Evolutionary conservation across 1,139 yeast genomes (phyloP).

Genomic region (Candida sanyaensis): DNA sequence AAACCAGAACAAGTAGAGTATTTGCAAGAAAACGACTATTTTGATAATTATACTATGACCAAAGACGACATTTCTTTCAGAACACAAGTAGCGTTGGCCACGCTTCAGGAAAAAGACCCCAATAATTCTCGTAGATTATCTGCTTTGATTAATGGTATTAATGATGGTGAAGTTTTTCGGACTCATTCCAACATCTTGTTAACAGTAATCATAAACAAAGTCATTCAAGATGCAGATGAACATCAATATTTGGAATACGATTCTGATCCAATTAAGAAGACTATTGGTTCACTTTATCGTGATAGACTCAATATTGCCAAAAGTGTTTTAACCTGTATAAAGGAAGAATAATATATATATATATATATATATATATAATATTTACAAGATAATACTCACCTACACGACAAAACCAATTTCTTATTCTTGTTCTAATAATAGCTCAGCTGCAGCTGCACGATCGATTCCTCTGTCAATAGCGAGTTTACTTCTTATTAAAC

Average conservation of each 20-base stretch:
- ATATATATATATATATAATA: not conserved
- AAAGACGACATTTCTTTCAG: slow-evolving; percentile 62
- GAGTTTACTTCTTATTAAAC: slow-evolving; percentile 49
- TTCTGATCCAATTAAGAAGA: slow-evolving; percentile 19
- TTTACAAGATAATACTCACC: too few relatives aligned
- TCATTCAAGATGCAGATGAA: slow-evolving; percentile 24
- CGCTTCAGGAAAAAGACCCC: slow-evolving; percentile 48
- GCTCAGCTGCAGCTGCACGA: slow-evolving; percentile 14
- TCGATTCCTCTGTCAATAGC: slow-evolving; percentile 35
- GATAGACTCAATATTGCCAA: slow-evolving; percentile 26
- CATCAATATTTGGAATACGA: slow-evolving; percentile 19
- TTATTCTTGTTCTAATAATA: slow-evolving; percentile 4
- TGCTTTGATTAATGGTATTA: slow-evolving; percentile 38
- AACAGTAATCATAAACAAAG: slow-evolving; percentile 31
- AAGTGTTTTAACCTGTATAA: slow-evolving; percentile 2
- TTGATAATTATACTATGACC: slow-evolving; percentile 72
- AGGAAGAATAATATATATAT: not conserved
- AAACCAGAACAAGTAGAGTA: slow-evolving; percentile 42
- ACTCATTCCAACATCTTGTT: slow-evolving; percentile 28
- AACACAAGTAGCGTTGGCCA: slow-evolving; percentile 73
- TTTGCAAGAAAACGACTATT: slow-evolving; percentile 56
- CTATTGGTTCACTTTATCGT: slow-evolving; percentile 25
- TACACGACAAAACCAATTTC: not conserved
- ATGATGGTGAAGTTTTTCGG: slow-evolving; percentile 47
- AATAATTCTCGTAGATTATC: slow-evolving; percentile 27